Evolutionary conservation across 2,329 filamentous ascomycete species (phyloP).

Genomic region (Epichloe uncinata): DNA sequence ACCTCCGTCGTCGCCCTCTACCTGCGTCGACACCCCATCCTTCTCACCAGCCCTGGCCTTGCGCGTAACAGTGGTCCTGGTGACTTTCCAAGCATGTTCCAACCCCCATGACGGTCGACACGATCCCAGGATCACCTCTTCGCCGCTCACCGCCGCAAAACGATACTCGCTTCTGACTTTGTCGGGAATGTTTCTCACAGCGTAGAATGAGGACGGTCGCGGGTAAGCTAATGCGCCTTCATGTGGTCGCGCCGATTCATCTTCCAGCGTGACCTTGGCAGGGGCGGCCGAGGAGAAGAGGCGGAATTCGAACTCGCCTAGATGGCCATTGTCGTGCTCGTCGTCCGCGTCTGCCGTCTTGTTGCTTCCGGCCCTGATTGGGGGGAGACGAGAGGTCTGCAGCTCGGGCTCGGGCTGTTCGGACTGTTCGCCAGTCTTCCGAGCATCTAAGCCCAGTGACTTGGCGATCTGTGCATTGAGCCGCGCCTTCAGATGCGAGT

Average conservation of each 20-base stretch:
- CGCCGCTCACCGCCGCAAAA: slow-evolving; percentile 35
- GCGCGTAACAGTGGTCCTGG: slow-evolving; percentile 25
- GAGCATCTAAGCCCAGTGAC: slow-evolving; percentile 28
- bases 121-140: slow-evolving; percentile 35
- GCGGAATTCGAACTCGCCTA: slow-evolving; percentile 38
- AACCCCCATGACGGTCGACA: slow-evolving; percentile 38
- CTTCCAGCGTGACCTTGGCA: slow-evolving; percentile 37
- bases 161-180: slow-evolving; percentile 26
- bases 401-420: neutral
- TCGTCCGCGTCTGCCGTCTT: slow-evolving; percentile 11
- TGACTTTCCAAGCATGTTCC: slow-evolving; percentile 48
- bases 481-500: slow-evolving; percentile 27
- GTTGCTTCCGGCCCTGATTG: neutral
- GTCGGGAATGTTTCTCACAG: slow-evolving; percentile 26
- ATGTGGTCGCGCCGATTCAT: slow-evolving; percentile 24
- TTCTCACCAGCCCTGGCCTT: slow-evolving; percentile 8
- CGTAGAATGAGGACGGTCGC: slow-evolving; percentile 35
- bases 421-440: neutral
- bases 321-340: slow-evolving; percentile 15
- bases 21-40: neutral
- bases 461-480: slow-evolving; percentile 35
- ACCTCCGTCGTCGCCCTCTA: slow-evolving; percentile 10
- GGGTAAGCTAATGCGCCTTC: slow-evolving; percentile 21
- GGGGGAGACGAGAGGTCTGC: neutral
- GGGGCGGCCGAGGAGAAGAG: slow-evolving; percentile 38